Base-by-base conservation (phyloP, 2,329 filamentous ascomycete genomes). In the Apiospora malaysiana region DNA sequence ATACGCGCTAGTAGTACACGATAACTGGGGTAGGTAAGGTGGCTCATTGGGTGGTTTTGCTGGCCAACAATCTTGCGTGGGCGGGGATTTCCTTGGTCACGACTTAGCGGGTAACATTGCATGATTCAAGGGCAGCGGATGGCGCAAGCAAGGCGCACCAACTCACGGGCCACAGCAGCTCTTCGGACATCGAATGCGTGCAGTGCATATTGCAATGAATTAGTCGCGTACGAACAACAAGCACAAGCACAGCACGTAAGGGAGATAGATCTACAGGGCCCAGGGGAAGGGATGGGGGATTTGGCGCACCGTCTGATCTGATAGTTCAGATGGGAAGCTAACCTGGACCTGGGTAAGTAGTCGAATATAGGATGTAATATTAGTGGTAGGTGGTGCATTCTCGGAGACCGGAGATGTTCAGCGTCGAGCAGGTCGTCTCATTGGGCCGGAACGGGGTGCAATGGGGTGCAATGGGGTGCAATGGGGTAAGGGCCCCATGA, bases 321-420 rank as follows among this genome's bases (percentile, higher is more conserved):
- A 27, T 27, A 23, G 25, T 1, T 12, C 25, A 27, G 47, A 51
- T 51, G n/a, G n/a, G n/a, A 51, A 51, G 23, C 14, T 32, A 32
- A 32, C 32, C 32, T n/a, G 32, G 32, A 32, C n/a, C n/a, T n/a
- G n/a, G n/a, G n/a, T n/a, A n/a, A n/a, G n/a, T n/a, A n/a, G n/a
- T n/a, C n/a, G n/a, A n/a, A n/a, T n/a, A n/a, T n/a, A n/a, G n/a
- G n/a, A n/a, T n/a, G n/a, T n/a, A n/a, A n/a, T n/a, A n/a, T n/a
- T n/a, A n/a, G n/a, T n/a, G n/a, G 12, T 56, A 14, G 32, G 49
- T 25, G 27, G 51, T 37, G 25, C 25, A 32, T 18, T 32, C 51
- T 59, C 51, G 51, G 51, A 32, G 51, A 59, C 51, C 51, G 51
- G 51, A 37, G 51, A 59, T 37, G 27, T 16, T 25, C 51, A 18